Conservation (phyloP, 768 basidiomycete species). For the Collybia sordida region DNA sequence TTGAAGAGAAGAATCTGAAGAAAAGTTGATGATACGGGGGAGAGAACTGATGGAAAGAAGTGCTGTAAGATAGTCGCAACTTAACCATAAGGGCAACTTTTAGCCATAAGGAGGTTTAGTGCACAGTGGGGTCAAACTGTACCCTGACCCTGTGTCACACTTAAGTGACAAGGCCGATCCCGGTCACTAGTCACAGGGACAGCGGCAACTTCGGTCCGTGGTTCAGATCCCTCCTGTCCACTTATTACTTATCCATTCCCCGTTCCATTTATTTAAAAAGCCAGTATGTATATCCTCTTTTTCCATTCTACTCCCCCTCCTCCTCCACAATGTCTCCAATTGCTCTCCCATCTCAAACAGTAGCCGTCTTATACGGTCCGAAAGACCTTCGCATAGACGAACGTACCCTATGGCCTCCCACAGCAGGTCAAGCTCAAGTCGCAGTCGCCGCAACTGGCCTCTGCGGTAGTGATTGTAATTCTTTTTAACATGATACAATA, state of each 20-base stretch:
- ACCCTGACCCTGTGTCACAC: background rate
- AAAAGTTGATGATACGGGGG: background rate
- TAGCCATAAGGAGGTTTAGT: too few species aligned
- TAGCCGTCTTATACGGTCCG: slow-evolving; percentile 82
- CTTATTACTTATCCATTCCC: slow-evolving; percentile 14
- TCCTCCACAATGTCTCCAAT: slow-evolving; percentile 33
- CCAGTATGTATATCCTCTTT: slow-evolving; percentile 8
- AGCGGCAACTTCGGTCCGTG: slow-evolving; percentile 6
- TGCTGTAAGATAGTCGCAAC: background rate
- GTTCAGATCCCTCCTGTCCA: background rate
- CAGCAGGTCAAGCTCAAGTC: slow-evolving; percentile 75
- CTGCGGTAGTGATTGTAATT: slow-evolving; percentile 82
- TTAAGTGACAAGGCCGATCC: background rate
- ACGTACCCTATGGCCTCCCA: slow-evolving; percentile 71
- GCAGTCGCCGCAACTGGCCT: slow-evolving; percentile 82
- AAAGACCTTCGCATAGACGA: slow-evolving; percentile 81
- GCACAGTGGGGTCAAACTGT: too few species aligned
- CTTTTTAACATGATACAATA: background rate
- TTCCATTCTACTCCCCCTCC: slow-evolving; percentile 16
- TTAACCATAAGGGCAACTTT: too few species aligned
- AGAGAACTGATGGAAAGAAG: slow-evolving; percentile 5
- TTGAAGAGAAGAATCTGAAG: background rate
- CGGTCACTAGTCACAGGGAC: slow-evolving; percentile 1
- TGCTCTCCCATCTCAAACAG: slow-evolving; percentile 56
- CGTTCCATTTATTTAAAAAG: slow-evolving; percentile 15